phyloP scores from a whole-genome alignment of 2,329 filamentous ascomycete genomes.

The Fusarium devonianum region DNA sequence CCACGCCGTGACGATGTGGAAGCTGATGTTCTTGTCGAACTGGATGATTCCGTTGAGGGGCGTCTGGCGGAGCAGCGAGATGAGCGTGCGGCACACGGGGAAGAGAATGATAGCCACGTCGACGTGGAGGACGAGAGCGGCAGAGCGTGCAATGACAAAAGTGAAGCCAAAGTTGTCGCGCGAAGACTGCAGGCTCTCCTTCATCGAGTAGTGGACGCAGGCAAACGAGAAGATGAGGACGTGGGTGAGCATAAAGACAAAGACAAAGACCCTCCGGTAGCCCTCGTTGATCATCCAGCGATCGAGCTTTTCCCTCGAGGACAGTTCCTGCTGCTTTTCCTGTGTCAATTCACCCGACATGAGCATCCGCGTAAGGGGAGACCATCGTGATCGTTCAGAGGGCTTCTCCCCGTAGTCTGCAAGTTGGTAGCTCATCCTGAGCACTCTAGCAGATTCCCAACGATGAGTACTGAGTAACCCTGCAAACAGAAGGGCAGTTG shows the following conservation, averaged over 20 bases:
- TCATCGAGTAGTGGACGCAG: constrained; percentile 80
- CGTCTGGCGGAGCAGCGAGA: constrained; percentile 80
- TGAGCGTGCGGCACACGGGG: constrained; percentile 83
- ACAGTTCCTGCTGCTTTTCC: constrained; percentile 73
- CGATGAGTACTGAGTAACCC: constrained; percentile 4
- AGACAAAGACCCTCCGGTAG: constrained; percentile 80
- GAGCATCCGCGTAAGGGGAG: constrained; percentile 81
- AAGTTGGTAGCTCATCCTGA: constrained; percentile 42
- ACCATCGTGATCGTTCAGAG: constrained; percentile 81
- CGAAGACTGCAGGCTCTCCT: constrained; percentile 73
- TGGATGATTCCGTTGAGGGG: constrained; percentile 86
- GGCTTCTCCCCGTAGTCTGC: constrained; percentile 46
- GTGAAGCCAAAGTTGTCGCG: constrained; percentile 76
- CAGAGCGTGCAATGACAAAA: constrained; percentile 77
- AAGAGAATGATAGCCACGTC: constrained; percentile 82
- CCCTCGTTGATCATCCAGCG: constrained; percentile 92
- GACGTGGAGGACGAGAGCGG: constrained; percentile 80
- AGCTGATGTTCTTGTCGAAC: constrained; percentile 89
- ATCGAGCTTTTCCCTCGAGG: constrained; percentile 75
- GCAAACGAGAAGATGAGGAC: constrained; percentile 80
- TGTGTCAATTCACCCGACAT: constrained; percentile 83
- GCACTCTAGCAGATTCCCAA: constrained; percentile 1
- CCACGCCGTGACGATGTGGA: constrained; percentile 86
- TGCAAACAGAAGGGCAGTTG: constrained; percentile 2
- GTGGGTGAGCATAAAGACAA: constrained; percentile 76